Evolutionary conservation across 2,329 filamentous ascomycete species (phyloP).

Genomic region (Orbilia ellipsospora): DNA sequence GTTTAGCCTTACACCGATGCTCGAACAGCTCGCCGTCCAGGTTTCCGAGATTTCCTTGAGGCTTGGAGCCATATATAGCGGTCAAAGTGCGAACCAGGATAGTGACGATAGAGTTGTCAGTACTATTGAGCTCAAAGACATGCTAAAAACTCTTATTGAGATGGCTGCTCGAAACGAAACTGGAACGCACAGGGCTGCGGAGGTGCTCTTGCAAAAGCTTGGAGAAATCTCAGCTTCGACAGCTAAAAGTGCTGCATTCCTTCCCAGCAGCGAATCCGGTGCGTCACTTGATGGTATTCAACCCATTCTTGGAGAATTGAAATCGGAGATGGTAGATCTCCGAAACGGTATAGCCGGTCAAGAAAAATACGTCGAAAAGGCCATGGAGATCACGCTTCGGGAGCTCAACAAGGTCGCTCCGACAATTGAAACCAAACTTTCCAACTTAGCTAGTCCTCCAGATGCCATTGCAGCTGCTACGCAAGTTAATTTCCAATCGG

Average conservation of each 20-base stretch:
- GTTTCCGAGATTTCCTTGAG: conserved; percentile 23
- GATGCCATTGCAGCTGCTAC: conserved; percentile 35
- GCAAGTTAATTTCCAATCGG: conserved; percentile 29
- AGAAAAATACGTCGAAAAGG: conserved; percentile 47
- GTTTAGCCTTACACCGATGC: background rate
- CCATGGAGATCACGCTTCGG: conserved; percentile 52
- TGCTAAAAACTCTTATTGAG: conserved; percentile 58
- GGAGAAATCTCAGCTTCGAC: conserved; percentile 60
- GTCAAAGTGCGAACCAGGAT: background rate
- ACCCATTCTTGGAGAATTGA: conserved; percentile 84
- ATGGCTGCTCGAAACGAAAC: conserved; percentile 57
- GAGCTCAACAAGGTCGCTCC: conserved; percentile 46
- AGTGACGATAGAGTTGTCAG: conserved; percentile 34
- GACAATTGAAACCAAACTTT: conserved; percentile 33
- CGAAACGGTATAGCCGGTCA: conserved; percentile 36
- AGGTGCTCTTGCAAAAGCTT: conserved; percentile 57
- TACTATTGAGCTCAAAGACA: conserved; percentile 56
- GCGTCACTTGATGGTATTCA: conserved; percentile 89
- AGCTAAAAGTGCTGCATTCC: conserved; percentile 70
- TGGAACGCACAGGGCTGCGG: conserved; percentile 57
- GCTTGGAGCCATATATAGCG: conserved; percentile 19
- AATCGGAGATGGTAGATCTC: conserved; percentile 77
- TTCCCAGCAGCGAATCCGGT: conserved; percentile 60
- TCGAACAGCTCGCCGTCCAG: conserved; percentile 22
- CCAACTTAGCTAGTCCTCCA: conserved; percentile 13